phyloP scores from a whole-genome alignment of 306 rosid genomes.

The Glycine tomentella region DNA sequence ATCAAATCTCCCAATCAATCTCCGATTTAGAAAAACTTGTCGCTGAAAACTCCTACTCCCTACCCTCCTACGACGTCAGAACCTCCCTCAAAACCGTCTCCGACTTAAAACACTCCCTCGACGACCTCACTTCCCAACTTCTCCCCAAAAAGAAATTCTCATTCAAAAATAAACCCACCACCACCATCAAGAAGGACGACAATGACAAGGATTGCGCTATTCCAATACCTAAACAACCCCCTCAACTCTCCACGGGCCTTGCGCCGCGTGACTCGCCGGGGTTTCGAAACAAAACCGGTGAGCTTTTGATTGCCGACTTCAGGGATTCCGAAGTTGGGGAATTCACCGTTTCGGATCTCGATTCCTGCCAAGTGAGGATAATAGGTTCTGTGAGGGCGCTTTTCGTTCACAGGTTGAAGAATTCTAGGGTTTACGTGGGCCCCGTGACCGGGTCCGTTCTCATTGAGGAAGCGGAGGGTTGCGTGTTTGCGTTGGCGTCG shows the following conservation, averaged over 20 bases:
- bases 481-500: constrained; percentile 72
- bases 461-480: constrained; percentile 75
- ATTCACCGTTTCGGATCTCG: constrained; percentile 75
- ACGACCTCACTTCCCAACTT: constrained; percentile 55
- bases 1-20: constrained; percentile 66
- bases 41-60: constrained; percentile 74
- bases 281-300: constrained; percentile 57
- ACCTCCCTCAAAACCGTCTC: constrained; percentile 73
- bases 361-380: constrained; percentile 84
- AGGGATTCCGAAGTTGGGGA: constrained; percentile 74
- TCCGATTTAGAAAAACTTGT: constrained; percentile 80
- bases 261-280: constrained; percentile 67
- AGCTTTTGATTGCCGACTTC: constrained; percentile 59
- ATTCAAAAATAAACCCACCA: constrained; percentile 64
- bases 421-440: constrained; percentile 71
- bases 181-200: constrained; percentile 51
- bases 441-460: constrained; percentile 73
- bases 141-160: constrained; percentile 82
- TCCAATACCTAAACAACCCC: constrained; percentile 3
- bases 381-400: constrained; percentile 72
- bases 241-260: constrained; percentile 23
- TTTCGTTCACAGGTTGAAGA: constrained; percentile 72
- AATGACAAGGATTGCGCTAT: background rate
- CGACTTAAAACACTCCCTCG: constrained; percentile 66
- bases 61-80: constrained; percentile 84